These are phyloP conservation scores for Lipomyces spencermartinsiae DNA, from an alignment of 805 yeast genomes.

Conservation along the genomic window DNA sequence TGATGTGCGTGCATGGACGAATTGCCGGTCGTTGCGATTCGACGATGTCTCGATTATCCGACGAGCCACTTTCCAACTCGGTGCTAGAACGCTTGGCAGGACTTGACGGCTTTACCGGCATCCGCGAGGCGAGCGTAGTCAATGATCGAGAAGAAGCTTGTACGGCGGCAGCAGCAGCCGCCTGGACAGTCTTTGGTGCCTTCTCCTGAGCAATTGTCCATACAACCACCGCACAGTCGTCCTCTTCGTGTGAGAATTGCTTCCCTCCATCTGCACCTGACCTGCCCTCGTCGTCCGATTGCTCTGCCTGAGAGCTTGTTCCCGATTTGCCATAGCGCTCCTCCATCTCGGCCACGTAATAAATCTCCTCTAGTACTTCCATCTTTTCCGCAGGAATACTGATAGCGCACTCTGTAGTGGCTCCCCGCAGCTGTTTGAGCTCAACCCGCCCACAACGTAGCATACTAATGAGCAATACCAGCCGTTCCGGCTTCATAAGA, in stretches of 20 bases:
- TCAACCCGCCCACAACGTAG: conserved; percentile 20
- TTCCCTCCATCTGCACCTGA: not conserved
- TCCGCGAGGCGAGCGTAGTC: conserved; percentile 11
- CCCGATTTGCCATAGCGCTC: conserved; percentile 12
- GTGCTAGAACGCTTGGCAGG: conserved; percentile 8
- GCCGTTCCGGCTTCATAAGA: conserved; percentile 62
- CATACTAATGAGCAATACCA: conserved; percentile 53
- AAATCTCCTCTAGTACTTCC: conserved; percentile 37
- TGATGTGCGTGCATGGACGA: not conserved
- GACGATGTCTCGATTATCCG: not conserved
- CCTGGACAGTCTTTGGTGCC: conserved; percentile 2
- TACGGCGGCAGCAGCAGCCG: conserved; percentile 24
- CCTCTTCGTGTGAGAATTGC: not conserved
- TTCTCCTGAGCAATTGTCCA: conserved; percentile 20
- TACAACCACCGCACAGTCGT: conserved; percentile 11
- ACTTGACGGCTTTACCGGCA: conserved; percentile 14
- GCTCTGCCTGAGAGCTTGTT: not conserved
- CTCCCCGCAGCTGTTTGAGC: conserved; percentile 23
- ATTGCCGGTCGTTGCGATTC: not conserved
- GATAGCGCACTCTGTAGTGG: conserved; percentile 32
- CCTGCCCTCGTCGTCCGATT: not conserved
- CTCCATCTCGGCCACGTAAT: conserved; percentile 37
- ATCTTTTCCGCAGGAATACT: conserved; percentile 25
- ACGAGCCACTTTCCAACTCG: not conserved
- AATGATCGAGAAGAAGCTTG: conserved; percentile 19